These are phyloP conservation scores for Magnusiomyces magnusii DNA, from an alignment of 1,139 yeast genomes.

Conservation along the genomic window DNA sequence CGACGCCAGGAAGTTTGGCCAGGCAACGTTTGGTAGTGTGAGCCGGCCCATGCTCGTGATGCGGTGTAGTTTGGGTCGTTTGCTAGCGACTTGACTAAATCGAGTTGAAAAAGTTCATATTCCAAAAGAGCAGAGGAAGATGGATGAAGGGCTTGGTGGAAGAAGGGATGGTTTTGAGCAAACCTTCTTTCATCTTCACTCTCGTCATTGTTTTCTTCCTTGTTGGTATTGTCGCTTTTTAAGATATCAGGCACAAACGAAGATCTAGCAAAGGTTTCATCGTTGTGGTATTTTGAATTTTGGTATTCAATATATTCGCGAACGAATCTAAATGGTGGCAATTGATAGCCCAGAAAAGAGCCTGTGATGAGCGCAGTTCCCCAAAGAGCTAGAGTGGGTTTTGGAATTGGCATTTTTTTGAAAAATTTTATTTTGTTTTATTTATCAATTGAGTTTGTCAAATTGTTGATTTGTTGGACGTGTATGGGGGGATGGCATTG, in stretches of 20 bases:
- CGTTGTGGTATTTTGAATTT: neutral
- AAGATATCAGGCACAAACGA: neutral
- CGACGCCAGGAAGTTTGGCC: neutral
- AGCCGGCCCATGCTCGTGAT: conserved; percentile 11
- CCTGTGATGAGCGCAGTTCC: neutral
- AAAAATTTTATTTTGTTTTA: too few relatives aligned
- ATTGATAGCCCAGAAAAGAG: neutral
- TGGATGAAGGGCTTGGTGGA: conserved; percentile 1
- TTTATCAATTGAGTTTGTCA: too few relatives aligned
- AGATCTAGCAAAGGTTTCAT: neutral
- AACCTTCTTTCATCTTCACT: neutral
- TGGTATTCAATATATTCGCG: conserved; percentile 2
- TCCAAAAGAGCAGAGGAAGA: conserved; percentile 7
- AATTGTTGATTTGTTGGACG: too few relatives aligned
- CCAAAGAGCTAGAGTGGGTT: conserved; percentile 1
- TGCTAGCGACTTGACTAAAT: conserved; percentile 9
- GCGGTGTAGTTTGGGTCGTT: conserved; percentile 4
- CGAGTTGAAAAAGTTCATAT: conserved; percentile 9
- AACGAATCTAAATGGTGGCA: neutral
- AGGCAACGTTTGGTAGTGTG: conserved; percentile 1
- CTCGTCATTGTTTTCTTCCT: neutral
- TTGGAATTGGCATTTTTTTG: too few relatives aligned
- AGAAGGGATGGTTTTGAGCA: neutral
- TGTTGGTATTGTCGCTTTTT: neutral
- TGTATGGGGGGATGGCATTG: too few relatives aligned